Evolutionary conservation across 805 yeast genomes (phyloP).

Genomic region (Monosporozyma yasuniensis): DNA sequence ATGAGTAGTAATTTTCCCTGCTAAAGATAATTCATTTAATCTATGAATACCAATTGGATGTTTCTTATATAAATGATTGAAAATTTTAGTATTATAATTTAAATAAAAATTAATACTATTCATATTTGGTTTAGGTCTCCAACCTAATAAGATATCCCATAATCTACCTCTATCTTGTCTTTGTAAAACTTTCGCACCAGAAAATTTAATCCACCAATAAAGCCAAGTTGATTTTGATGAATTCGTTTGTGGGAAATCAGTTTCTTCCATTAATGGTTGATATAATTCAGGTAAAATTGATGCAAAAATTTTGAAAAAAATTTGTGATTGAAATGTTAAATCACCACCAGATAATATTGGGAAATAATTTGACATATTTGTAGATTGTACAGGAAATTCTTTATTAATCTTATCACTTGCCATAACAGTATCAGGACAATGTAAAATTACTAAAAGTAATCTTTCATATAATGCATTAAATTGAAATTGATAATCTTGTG

Average conservation of each 20-base stretch:
- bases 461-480: constrained; percentile 70
- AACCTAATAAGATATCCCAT: constrained; percentile 83
- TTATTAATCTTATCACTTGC: constrained; percentile 10
- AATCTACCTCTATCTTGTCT: constrained; percentile 74
- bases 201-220: constrained; percentile 89
- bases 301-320: constrained; percentile 51
- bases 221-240: constrained; percentile 71
- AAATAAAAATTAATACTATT: constrained; percentile 28
- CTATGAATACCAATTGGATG: background rate
- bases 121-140: constrained; percentile 41
- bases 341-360: constrained; percentile 31
- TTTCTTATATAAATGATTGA: constrained; percentile 22
- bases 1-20: background rate
- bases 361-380: constrained; percentile 17
- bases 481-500: constrained; percentile 32
- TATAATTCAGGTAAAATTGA: constrained; percentile 67
- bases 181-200: constrained; percentile 80
- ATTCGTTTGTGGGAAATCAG: constrained; percentile 45
- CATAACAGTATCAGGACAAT: constrained; percentile 47
- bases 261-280: constrained; percentile 71
- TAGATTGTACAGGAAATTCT: constrained; percentile 7
- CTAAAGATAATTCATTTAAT: constrained; percentile 13
- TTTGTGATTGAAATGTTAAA: constrained; percentile 29
- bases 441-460: constrained; percentile 62
- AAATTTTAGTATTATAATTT: constrained; percentile 25